A percentile compares a stretch with the other conserved stretches of the same genome.
Evolutionary conservation across 1,139 yeast species (phyloP).

Genomic region (Insectozyma bohioensis): DNA sequence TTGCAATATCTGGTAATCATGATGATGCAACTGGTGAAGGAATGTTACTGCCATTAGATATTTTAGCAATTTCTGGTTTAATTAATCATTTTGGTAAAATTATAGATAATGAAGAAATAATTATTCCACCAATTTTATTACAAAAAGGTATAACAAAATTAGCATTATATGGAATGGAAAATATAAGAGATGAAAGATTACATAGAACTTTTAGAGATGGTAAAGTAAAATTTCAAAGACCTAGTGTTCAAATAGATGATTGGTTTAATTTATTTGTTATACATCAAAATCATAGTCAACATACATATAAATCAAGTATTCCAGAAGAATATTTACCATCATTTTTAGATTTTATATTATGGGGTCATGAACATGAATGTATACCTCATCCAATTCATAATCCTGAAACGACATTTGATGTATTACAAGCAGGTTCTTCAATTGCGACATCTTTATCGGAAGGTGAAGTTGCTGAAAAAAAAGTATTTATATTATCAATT

Average conservation of each 20-base stretch:
- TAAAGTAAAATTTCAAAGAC: constrained; percentile 74
- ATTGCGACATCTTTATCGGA: constrained; percentile 89
- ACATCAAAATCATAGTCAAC: constrained; percentile 88
- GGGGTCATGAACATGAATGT: constrained; percentile 99
- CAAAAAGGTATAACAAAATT: constrained; percentile 80
- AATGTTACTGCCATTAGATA: constrained; percentile 83
- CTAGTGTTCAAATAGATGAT: constrained; percentile 53
- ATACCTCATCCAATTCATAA: constrained; percentile 68
- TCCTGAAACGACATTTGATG: constrained; percentile 68
- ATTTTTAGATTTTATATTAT: constrained; percentile 76
- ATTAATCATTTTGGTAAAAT: constrained; percentile 90
- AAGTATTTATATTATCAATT: constrained; percentile 69
- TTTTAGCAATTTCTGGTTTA: constrained; percentile 77
- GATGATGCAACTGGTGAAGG: constrained; percentile 95
- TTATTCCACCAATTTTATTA: constrained; percentile 74
- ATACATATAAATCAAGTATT: constrained; percentile 75
- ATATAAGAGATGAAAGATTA: constrained; percentile 85
- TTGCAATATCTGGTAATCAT: constrained; percentile 94
- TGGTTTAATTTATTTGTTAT: constrained; percentile 89
- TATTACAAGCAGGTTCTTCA: constrained; percentile 92
- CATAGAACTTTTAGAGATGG: constrained; percentile 82
- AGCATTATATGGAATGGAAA: constrained; percentile 87
- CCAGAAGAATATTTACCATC: constrained; percentile 85
- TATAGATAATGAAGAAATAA: constrained; percentile 70
- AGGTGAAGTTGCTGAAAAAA: constrained; percentile 77